A percentile compares a stretch with the other conserved stretches of the same genome.
Conservation (phyloP, 208 protist species). For the Crithidia thermophila region DNA sequence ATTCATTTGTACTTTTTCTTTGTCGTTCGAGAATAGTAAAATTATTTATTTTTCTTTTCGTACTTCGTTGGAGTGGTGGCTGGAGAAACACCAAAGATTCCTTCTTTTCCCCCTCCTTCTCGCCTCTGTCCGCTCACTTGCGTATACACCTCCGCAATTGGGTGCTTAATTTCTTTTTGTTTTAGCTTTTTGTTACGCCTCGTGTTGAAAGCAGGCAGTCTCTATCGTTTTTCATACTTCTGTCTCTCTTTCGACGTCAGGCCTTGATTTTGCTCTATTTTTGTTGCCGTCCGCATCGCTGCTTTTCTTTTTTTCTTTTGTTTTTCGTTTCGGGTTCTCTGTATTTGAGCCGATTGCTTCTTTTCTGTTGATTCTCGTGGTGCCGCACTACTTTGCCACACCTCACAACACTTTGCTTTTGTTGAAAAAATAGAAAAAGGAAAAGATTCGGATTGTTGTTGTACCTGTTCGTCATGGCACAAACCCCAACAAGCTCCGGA, state of each 20-base stretch:
- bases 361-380: not conserved
- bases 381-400: not conserved
- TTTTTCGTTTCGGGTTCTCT: slow-evolving; percentile 4
- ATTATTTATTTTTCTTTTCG: not conserved
- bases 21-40: too few relatives aligned
- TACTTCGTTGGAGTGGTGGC: too few relatives aligned
- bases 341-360: not conserved
- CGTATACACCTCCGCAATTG: not conserved
- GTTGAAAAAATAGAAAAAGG: too few relatives aligned
- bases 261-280: slow-evolving; percentile 10
- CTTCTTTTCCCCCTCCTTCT: slow-evolving; percentile 1
- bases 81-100: too few relatives aligned
- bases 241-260: not conserved
- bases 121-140: not conserved
- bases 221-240: not conserved
- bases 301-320: slow-evolving; percentile 2
- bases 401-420: not conserved
- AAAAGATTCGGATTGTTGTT: too few relatives aligned
- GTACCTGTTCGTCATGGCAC: not conserved
- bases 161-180: not conserved
- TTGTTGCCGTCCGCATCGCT: not conserved
- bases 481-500: not conserved
- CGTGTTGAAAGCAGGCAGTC: too few relatives aligned
- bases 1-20: not conserved
- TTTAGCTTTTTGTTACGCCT: too few relatives aligned